Evolutionary conservation across 192 early-diverging fungal species (phyloP).

Genomic region (Backusella morwellensis): DNA sequence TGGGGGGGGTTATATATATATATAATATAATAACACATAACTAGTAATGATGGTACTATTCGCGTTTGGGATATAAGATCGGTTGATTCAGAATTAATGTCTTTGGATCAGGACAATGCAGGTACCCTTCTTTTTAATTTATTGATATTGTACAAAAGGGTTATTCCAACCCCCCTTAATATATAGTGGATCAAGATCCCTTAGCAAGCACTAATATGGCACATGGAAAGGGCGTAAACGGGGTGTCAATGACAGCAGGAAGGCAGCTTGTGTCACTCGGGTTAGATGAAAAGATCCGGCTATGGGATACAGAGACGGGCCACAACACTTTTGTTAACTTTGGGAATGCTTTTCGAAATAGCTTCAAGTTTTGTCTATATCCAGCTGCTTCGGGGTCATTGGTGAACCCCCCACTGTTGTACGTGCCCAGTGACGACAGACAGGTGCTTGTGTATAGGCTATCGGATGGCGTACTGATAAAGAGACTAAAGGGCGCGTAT

Average conservation of each 20-base stretch:
- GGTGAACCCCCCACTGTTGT: background rate
- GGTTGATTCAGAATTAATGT: constrained; percentile 59
- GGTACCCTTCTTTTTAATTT: constrained; percentile 6
- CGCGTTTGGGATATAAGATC: constrained; percentile 87
- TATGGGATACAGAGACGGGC: constrained; percentile 63
- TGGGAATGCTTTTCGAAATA: constrained; percentile 36
- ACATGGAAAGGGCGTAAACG: constrained; percentile 59
- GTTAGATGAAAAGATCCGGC: constrained; percentile 57
- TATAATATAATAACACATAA: background rate
- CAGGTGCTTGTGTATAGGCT: constrained; percentile 45
- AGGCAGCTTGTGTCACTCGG: constrained; percentile 55
- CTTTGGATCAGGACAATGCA: constrained; percentile 59
- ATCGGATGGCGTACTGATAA: background rate
- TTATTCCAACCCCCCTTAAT: background rate
- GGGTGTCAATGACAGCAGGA: constrained; percentile 63
- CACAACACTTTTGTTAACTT: constrained; percentile 54
- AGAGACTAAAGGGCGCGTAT: background rate
- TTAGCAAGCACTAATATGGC: constrained; percentile 42
- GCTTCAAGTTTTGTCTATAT: constrained; percentile 32
- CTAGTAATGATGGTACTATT: constrained; percentile 61
- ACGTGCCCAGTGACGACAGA: constrained; percentile 19
- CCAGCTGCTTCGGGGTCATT: constrained; percentile 17
- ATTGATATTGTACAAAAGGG: background rate
- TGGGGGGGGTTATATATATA: background rate
- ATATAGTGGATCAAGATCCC: constrained; percentile 12